These are phyloP conservation scores for Logfia minima DNA, from an alignment of 129 eudicot species.

Conservation along the genomic window DNA sequence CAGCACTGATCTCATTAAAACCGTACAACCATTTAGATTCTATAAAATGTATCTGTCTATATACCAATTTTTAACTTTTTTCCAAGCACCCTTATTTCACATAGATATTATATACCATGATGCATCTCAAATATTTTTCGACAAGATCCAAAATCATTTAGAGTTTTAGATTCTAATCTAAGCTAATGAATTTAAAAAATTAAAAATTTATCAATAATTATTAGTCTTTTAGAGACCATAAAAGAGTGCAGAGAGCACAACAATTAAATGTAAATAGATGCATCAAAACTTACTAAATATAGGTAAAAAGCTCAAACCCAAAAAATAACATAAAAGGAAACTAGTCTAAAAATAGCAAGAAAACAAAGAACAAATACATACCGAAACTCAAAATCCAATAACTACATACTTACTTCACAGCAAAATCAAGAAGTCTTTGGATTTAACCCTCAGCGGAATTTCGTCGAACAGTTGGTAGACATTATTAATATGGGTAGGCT, in stretches of 20 bases:
- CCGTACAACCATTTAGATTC: neutral
- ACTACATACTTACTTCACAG: neutral
- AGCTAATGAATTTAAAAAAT: neutral
- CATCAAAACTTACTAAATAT: neutral
- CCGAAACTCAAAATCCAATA: neutral
- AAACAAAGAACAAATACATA: neutral
- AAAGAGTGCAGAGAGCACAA: neutral
- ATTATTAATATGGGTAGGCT: neutral
- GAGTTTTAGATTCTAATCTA: neutral
- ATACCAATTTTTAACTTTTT: neutral
- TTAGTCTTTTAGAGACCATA: neutral
- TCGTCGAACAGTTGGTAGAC: neutral
- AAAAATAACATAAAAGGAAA: neutral
- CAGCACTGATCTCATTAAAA: neutral
- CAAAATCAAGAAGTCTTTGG: neutral
- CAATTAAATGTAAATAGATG: neutral
- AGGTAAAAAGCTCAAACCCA: neutral
- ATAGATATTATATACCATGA: neutral
- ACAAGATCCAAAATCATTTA: neutral
- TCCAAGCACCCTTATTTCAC: neutral
- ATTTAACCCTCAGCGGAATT: neutral
- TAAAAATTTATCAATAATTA: too few relatives aligned
- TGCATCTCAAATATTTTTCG: neutral
- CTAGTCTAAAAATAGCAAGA: neutral
- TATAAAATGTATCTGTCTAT: conserved; percentile 2